phyloP scores from a whole-genome alignment of 345 rosid genomes.

The Citrus australasica region DNA sequence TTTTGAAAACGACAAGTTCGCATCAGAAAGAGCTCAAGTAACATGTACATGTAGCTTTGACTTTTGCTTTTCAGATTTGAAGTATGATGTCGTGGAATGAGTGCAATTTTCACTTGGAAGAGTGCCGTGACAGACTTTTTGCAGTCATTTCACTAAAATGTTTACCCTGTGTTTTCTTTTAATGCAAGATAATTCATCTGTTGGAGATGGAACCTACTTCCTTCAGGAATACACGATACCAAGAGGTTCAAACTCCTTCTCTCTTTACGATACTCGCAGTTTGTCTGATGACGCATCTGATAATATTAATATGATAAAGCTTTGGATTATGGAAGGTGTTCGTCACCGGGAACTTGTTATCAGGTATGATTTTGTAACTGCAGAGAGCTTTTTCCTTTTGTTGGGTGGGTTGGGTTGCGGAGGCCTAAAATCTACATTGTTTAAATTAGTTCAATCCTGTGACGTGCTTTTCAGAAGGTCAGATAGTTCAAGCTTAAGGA shows the following conservation, averaged over 20 bases:
- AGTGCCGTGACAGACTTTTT: not conserved
- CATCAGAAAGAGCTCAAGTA: slow-evolving; percentile 73
- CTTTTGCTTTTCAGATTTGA: not conserved
- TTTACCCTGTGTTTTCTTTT: not conserved
- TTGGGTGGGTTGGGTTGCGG: not conserved
- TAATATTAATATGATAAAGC: slow-evolving; percentile 42
- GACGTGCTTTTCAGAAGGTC: slow-evolving; percentile 44
- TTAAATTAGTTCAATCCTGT: slow-evolving; percentile 9
- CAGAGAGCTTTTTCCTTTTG: not conserved
- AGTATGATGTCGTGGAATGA: not conserved
- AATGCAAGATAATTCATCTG: slow-evolving; percentile 39
- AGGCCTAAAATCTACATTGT: not conserved
- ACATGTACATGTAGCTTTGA: slow-evolving; percentile 46
- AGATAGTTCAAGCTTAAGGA: slow-evolving; percentile 42
- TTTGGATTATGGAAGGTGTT: slow-evolving; percentile 68
- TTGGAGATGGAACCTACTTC: slow-evolving; percentile 64
- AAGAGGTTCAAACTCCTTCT: slow-evolving; percentile 55
- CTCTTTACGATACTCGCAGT: slow-evolving; percentile 68
- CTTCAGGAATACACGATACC: slow-evolving; percentile 74
- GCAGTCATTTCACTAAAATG: not conserved
- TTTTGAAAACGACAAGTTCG: slow-evolving; percentile 52
- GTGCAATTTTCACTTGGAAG: not conserved
- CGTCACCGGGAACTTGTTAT: slow-evolving; percentile 48
- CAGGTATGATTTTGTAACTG: slow-evolving; percentile 38
- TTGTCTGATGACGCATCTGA: slow-evolving; percentile 37